Evolutionary conservation across 192 early-diverging fungal species (phyloP), one percentile per base, ranked within the genome.

Genomic region (Spinellus fusiger): DNA sequence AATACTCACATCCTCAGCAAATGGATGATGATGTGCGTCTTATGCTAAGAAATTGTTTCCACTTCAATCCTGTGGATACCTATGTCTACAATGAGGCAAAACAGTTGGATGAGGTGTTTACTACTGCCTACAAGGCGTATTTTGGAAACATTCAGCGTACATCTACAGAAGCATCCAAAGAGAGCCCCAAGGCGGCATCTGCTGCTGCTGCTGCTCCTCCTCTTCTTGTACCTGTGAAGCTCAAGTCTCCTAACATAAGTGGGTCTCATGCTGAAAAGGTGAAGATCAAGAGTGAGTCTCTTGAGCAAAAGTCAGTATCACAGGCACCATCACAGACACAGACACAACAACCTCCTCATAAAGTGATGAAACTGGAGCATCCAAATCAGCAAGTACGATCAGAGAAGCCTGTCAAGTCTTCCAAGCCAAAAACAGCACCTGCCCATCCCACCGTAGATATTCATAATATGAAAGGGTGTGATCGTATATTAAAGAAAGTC

Each of bases 21-120:
- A 62, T 73, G 33, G 83, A 76, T 28, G 61, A 55, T 1, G 85
- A 89, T 59, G 34, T 84, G 23, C 62, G 75, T n/a, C 64, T 84
- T 57, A 84, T 89, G 78, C 74, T 87, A 10, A 65, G 55, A 22
- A 88, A 88, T 58, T 88, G 86, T 54, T 84, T 68, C 46, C 60
- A 53, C 0, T 95, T 89, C 53, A 95, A 95, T 70, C 83, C 83
- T n/a, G 71, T 77, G 0, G 71, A 71, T 47, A 86, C 84, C 4
- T 79, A 75, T 32, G 90, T 93, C 0, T 73, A 85, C 51, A 73
- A 76, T 9, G 80, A 87, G 73, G 83, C 86, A 13, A 63, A 80
- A 53, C 59, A 66, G 0, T 49, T 94, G 0, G 76, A 85, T 38
- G 59, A 66, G 0, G 62, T 54, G 16, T 90, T 88, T 68, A 86